Percentiles rank a stretch among this genome's conserved stretches.
Conservation (phyloP, 1,284 basidiomycete genomes). For the Neotropicomus parvogracilis region DNA sequence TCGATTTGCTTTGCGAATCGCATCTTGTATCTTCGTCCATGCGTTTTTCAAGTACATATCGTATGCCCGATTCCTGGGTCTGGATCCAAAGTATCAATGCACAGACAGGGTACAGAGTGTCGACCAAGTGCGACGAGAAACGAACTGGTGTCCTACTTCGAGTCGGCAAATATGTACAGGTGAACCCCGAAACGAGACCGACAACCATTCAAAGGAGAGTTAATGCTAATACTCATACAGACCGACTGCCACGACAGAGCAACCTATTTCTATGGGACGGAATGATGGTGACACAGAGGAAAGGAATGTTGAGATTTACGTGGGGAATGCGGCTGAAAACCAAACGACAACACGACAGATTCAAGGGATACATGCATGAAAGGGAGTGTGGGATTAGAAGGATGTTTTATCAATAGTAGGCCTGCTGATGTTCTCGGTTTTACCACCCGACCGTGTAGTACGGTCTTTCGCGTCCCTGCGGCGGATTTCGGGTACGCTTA, state of each 20-base stretch:
- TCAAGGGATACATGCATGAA: not conserved
- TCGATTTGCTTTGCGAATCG: too few relatives aligned
- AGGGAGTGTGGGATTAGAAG: not conserved
- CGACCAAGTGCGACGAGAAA: too few relatives aligned
- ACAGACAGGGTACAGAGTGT: too few relatives aligned
- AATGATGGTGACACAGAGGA: not conserved
- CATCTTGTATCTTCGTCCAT: too few relatives aligned
- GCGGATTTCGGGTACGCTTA: not conserved
- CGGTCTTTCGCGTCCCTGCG: conserved; percentile 2
- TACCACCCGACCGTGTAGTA: conserved; percentile 13
- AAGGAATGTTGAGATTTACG: conserved; percentile 2
- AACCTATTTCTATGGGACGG: not conserved
- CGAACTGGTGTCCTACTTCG: too few relatives aligned
- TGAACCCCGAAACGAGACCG: conserved; percentile 1
- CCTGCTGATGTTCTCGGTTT: not conserved
- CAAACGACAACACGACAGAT: not conserved
- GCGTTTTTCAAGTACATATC: too few relatives aligned
- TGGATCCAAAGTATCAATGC: too few relatives aligned
- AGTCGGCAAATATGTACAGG: conserved; percentile 2
- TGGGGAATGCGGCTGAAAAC: conserved; percentile 7
- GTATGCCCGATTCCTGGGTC: too few relatives aligned
- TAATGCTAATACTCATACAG: conserved; percentile 15
- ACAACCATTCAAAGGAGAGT: not conserved
- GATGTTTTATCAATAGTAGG: not conserved
- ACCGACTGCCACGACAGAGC: not conserved